Base-by-base conservation (phyloP, 176 grass and related monocot genomes). In the Phoenix dactylifera region DNA sequence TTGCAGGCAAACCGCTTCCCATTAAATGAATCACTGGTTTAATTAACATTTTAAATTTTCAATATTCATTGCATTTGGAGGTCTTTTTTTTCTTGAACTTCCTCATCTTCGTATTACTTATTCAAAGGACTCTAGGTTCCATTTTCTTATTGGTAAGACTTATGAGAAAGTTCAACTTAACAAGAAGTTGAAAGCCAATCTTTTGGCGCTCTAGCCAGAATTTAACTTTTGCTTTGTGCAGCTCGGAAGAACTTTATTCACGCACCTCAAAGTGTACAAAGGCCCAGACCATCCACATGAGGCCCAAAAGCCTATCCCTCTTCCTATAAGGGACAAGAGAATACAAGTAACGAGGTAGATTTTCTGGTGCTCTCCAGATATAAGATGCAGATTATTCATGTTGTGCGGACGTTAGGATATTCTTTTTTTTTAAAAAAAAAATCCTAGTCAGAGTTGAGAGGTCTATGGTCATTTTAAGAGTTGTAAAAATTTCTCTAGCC, bases 211-310 rank as follows among this genome's bases (percentile, higher is more conserved):
- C 1, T 4, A 19, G 62, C 32, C 49, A 72, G 25, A 57, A 70
- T 64, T 60, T 15, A 68, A 16, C 23, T 0, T 63, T 52, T 63
- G n/a, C 57, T 49, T 67, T 50, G 73, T 70, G 74, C 71, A 98
- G 94, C 79, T 98, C 51, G 94, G 94, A 67, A 92, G 94, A 81
- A 50, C 66, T 44, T 71, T 98, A 32, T 98, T 98, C 75, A 98
- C 94, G 60, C 94, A 92, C 76, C 87, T 98, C 48, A 92, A 98
- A 77, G 94, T 98, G 18, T 98, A 92, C 70, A 78, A 89, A 79
- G 94, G 94, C 50, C n/a, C 84, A 64, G 94, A 93, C 15, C 94
- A 98, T 62, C 88, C 85, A 0, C 94, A 98, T 24, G 74, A 81
- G 12, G 94, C 94, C 63, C 88, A 98, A 65, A 71, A 86, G 63